Base-by-base conservation (phyloP, 345 rosid genomes). In the Atalantia buxifolia region DNA sequence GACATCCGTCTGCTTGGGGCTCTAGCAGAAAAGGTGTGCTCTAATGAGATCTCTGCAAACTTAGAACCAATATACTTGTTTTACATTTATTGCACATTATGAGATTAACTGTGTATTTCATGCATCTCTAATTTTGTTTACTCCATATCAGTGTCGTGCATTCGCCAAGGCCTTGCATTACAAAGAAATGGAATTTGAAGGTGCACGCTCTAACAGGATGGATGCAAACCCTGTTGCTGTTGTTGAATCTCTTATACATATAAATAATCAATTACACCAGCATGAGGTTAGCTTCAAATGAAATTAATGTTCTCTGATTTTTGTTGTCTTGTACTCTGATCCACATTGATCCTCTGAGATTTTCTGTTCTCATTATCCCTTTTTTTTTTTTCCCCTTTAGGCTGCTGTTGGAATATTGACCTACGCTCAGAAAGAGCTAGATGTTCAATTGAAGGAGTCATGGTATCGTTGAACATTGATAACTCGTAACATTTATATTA, bases 351-450 rank as follows among this genome's bases (percentile, higher is more conserved):
- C 59, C 25, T 76, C 14, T 50, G 30, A 13, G 21, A 10, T 75
- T 35, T 35, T 27, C 71, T 40, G 36, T 22, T 76, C 35, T 66
- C 21, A 10, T 35, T 71, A 7, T 72, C 60, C 55, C 80, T 80
- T 64, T 61, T 76, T 24, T 75, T 56, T n/a, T n/a, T 28, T 65
- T 45, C 64, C 78, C 83, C 64, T 68, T 68, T 76, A 96, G 99
- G 99, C 99, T 84, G 99, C 99, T 65, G 93, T 96, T 76, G 99
- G 99, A 83, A 96, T 94, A 88, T 87, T 96, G 89, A 96, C 98
- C 62, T 90, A 88, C 79, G 99, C 99, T 59, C 99, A 96, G 77
- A 98, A 92, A 88, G 74, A 83, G 74, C 88, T 94, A 66, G 98
- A 87, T 83, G 99, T 94, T 83, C 97, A 92, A 86, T 82, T 96